A percentile compares a stretch with the other conserved stretches of the same genome.
These are phyloP conservation scores for Phytophthora chlamydospora DNA, from an alignment of 352 stramenopile genomes.

Conservation along the genomic window DNA sequence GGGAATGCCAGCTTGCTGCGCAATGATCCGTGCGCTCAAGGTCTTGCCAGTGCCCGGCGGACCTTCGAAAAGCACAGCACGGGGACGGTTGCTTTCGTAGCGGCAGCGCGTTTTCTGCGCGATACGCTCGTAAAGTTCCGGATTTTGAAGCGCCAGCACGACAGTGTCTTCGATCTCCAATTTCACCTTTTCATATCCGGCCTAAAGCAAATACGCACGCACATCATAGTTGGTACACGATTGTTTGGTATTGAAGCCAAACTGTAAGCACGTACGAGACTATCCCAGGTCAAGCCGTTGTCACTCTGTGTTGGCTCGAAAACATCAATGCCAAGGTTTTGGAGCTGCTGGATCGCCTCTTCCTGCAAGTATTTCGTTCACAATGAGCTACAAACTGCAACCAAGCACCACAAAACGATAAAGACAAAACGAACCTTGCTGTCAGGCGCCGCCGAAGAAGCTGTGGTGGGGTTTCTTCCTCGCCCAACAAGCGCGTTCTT, in stretches of 20 bases:
- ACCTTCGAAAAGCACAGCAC: conserved; percentile 93
- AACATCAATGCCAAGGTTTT: conserved; percentile 81
- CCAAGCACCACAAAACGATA: background rate
- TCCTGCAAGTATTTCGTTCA: conserved; percentile 42
- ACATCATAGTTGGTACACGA: too few species aligned
- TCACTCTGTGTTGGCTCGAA: conserved; percentile 72
- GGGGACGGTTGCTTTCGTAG: conserved; percentile 91
- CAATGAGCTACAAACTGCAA: conserved; percentile 2
- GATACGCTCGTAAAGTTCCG: conserved; percentile 91
- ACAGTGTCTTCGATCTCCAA: conserved; percentile 93
- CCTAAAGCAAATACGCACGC: conserved; percentile 38
- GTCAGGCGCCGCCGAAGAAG: conserved; percentile 21
- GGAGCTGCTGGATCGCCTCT: conserved; percentile 81
- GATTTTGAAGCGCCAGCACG: conserved; percentile 91
- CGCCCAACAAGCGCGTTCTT: conserved; percentile 53
- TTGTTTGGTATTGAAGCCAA: background rate
- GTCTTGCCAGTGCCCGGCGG: conserved; percentile 95
- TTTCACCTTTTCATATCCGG: conserved; percentile 92
- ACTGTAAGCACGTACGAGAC: conserved; percentile 48
- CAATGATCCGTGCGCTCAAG: conserved; percentile 94
- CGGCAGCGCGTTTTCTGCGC: conserved; percentile 87
- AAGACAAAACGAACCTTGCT: conserved; percentile 49
- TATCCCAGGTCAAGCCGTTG: conserved; percentile 80
- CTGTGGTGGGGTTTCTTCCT: conserved; percentile 26
- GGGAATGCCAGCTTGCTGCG: conserved; percentile 90